Conservation (phyloP, 148 eudicot species). For the Selenicereus undatus region DNA sequence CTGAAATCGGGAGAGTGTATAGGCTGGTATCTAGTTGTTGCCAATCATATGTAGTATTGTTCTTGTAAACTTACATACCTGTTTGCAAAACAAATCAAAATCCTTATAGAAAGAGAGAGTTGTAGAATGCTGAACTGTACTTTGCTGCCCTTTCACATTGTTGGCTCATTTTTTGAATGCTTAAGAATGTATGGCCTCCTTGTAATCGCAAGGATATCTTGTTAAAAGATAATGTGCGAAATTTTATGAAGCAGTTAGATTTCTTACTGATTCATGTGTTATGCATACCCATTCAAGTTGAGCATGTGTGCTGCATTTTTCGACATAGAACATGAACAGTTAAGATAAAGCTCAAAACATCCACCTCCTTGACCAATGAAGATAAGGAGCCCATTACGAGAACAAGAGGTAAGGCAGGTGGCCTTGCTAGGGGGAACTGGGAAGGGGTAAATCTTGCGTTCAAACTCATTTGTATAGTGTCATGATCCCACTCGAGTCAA, state of each 20-base stretch:
- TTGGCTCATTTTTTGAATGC: background rate
- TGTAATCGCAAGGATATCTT: background rate
- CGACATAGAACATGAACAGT: no score
- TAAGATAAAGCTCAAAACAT: no score
- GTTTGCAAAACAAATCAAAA: conserved; percentile 2
- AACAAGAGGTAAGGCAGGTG: no score
- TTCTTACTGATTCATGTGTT: no score
- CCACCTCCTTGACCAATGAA: no score
- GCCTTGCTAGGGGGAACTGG: no score
- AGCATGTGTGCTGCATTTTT: no score
- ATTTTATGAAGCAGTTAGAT: background rate
- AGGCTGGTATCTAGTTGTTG: background rate
- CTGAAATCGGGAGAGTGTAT: background rate
- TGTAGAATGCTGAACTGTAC: background rate
- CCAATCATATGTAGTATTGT: conserved; percentile 9
- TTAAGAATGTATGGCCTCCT: conserved; percentile 1
- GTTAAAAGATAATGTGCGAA: background rate
- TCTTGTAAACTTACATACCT: conserved; percentile 8
- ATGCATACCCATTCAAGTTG: no score
- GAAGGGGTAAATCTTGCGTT: no score
- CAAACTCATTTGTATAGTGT: background rate
- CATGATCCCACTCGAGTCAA: background rate
- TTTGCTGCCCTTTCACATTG: background rate
- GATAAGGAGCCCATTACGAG: no score
- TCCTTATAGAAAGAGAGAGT: conserved; percentile 10